Percentiles rank a stretch among this genome's conserved stretches.
Conservation (phyloP, 805 yeast species). For the Monosporozyma servazzii region DNA sequence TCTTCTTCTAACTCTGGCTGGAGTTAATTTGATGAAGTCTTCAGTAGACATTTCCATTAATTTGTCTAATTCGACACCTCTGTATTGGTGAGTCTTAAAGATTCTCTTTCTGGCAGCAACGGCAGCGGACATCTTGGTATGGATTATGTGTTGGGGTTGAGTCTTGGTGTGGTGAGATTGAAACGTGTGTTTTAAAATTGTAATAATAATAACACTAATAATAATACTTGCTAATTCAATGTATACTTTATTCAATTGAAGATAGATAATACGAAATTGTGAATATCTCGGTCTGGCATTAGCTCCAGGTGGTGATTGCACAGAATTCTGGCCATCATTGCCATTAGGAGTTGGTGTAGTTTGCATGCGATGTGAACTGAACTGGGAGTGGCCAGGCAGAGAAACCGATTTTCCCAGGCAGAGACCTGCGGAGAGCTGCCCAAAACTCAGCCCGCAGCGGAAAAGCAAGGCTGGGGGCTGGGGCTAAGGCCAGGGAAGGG, state of each 20-base stretch:
- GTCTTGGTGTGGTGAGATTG: not conserved
- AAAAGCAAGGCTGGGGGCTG: too few relatives aligned
- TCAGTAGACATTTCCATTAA: constrained; percentile 89
- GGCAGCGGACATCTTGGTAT: constrained; percentile 22
- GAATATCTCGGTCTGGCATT: too few relatives aligned
- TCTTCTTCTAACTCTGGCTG: constrained; percentile 99
- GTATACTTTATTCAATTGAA: not conserved
- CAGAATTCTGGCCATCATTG: too few relatives aligned
- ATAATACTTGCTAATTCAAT: not conserved
- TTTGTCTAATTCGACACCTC: constrained; percentile 96
- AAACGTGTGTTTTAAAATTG: not conserved
- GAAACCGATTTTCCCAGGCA: too few relatives aligned
- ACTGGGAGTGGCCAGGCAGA: too few relatives aligned
- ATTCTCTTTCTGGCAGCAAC: constrained; percentile 55
- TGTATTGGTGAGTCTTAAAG: constrained; percentile 95
- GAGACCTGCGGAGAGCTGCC: too few relatives aligned
- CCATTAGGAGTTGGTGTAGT: too few relatives aligned
- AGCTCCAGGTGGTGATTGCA: not conserved
- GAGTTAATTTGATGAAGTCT: constrained; percentile 93
- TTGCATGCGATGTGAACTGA: too few relatives aligned
- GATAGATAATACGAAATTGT: not conserved
- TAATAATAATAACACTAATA: not conserved
- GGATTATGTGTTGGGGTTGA: not conserved
- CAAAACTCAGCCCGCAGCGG: too few relatives aligned
- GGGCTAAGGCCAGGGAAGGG: not conserved